Base-by-base conservation (phyloP, 257 asterid genomes). In the Solanum tacnaense region DNA sequence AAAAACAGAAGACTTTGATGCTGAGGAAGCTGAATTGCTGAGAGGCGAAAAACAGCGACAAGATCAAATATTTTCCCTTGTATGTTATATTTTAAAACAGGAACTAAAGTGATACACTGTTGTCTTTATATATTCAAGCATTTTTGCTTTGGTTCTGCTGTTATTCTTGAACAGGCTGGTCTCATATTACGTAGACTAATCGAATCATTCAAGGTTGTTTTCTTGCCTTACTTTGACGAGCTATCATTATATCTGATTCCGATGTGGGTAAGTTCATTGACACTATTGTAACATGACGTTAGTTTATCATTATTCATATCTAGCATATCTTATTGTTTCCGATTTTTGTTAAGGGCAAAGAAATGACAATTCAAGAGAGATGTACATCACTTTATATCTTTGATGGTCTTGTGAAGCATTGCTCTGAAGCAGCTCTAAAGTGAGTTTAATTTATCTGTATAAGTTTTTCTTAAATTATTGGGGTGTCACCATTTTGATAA, bases 151-250 rank as follows among this genome's bases (percentile, higher is more conserved):
- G 73, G 32, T 67, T 27, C 35, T 52, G 60, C 60, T 52, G 60
- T 52, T 52, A 52, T 15, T 52, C 60, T 52, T 52, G 23, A 52
- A 52, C 44, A 39, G 99, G 94, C 96, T 89, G 98, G 99, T 91
- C 96, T 91, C 90, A 92, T 96, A 60, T 83, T 97, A 89, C 95
- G 99, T 71, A 93, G 98, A 18, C 87, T 97, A 90, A 95, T 97
- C 76, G 94, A 96, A 93, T 92, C 97, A 84, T 97, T 94, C 90
- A 95, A 96, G 92, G 91, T 93, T 41, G 91, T 97, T 75, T 96
- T 97, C 96, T 94, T 97, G 90, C 98, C 98, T 67, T 96, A 96
- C 96, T 94, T 96, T 88, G 99, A 96, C 78, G 95, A 97, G 89
- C 86, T 97, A 62, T 93, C 96, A 84, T 92, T 96, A 13, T 97